These are phyloP conservation scores for Mycena indigotica DNA, from an alignment of 768 basidiomycete genomes.

Conservation along the genomic window DNA sequence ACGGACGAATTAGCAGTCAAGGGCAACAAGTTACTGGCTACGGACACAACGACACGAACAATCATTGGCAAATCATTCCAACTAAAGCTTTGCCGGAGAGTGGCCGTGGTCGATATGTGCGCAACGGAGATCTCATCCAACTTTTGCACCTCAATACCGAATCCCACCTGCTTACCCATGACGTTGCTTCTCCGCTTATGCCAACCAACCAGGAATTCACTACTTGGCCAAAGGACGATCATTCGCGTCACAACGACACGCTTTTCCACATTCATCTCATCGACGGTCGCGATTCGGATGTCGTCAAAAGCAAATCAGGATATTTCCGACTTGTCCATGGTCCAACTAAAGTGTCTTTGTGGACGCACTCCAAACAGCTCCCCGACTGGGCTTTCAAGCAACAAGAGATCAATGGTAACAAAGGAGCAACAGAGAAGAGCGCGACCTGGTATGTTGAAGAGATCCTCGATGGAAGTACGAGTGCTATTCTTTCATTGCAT, in stretches of 20 bases:
- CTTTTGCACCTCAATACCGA: conserved; percentile 87
- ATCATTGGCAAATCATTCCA: conserved; percentile 93
- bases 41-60: conserved; percentile 91
- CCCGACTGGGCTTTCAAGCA: conserved; percentile 98
- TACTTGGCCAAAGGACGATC: conserved; percentile 81
- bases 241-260: conserved; percentile 81
- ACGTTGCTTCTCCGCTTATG: conserved; percentile 96
- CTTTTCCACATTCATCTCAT: conserved; percentile 78
- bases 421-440: conserved; percentile 78
- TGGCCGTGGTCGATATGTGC: conserved; percentile 89
- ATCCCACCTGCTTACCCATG: conserved; percentile 86
- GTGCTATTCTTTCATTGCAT: background rate
- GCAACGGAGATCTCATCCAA: conserved; percentile 86
- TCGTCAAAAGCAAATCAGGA: conserved; percentile 92
- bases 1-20: conserved; percentile 93
- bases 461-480: conserved; percentile 74
- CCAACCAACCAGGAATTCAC: conserved; percentile 99
- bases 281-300: conserved; percentile 74
- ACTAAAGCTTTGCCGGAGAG: conserved; percentile 94
- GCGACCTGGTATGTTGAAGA: conserved; percentile 90
- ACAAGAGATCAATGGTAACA: conserved; percentile 98
- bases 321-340: conserved; percentile 91
- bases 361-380: conserved; percentile 83
- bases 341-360: conserved; percentile 88
- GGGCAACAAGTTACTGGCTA: conserved; percentile 98